Evolutionary conservation across 805 yeast genomes (phyloP).

Genomic region (Deakozyma indianensis): DNA sequence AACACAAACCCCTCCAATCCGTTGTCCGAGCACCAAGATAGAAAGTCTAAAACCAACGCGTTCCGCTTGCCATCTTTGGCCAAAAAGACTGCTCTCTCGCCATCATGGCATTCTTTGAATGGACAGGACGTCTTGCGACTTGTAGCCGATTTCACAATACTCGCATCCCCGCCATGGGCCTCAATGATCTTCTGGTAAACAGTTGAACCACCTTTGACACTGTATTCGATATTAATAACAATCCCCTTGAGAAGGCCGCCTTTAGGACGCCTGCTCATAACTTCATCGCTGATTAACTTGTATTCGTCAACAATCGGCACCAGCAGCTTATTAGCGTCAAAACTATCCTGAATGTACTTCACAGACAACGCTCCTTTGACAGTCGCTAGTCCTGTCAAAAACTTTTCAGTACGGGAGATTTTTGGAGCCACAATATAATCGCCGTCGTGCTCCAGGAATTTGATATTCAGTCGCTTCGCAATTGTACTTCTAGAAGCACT

Average conservation of each 20-base stretch:
- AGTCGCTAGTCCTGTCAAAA: conserved; percentile 51
- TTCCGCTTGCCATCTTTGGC: neutral
- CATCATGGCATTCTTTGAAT: neutral
- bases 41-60: neutral
- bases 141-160: conserved; percentile 10
- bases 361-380: conserved; percentile 20
- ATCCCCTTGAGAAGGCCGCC: conserved; percentile 31
- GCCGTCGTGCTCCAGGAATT: conserved; percentile 27
- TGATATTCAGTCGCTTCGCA: conserved; percentile 39
- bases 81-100: neutral
- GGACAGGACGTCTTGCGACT: neutral
- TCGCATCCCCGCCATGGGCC: conserved; percentile 40
- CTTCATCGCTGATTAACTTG: conserved; percentile 8
- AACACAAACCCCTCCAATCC: neutral
- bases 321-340: conserved; percentile 7
- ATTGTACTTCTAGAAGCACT: conserved; percentile 5
- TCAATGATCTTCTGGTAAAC: conserved; percentile 41
- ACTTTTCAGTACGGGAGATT: conserved; percentile 76
- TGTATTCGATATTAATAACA: conserved; percentile 40
- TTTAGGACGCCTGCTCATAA: conserved; percentile 5
- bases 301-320: conserved; percentile 13
- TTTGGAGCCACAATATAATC: conserved; percentile 56
- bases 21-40: neutral
- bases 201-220: conserved; percentile 45
- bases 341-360: conserved; percentile 15